Percentiles rank a stretch among this genome's conserved stretches.
phyloP scores from a whole-genome alignment of 1,139 yeast species.

The Scheffersomyces titani region DNA sequence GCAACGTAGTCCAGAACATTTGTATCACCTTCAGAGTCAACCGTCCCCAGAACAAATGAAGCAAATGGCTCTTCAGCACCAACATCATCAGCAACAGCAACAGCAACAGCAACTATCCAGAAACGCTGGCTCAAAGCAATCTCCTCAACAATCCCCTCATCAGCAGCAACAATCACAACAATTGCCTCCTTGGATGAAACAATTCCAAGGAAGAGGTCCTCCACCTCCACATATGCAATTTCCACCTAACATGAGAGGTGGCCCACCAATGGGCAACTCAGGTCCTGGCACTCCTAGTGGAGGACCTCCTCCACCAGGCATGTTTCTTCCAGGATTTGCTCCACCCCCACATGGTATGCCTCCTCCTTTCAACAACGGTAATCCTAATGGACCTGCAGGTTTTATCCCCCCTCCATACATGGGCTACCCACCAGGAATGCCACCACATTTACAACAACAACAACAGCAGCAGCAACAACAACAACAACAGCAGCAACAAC shows the following conservation, averaged over 20 bases:
- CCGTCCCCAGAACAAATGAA: constrained; percentile 15
- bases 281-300: constrained; percentile 1
- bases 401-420: constrained; percentile 22
- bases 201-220: constrained; percentile 15
- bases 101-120: constrained; percentile 6
- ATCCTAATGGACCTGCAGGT: constrained; percentile 15
- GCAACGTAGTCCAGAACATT: constrained; percentile 3
- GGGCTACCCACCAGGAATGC: constrained; percentile 29
- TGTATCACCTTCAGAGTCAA: constrained; percentile 10
- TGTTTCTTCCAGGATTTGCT: constrained; percentile 32
- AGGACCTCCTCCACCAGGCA: constrained; percentile 30
- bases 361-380: constrained; percentile 19
- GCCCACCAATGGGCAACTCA: constrained; percentile 1
- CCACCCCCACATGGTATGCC: constrained; percentile 29
- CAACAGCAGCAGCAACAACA: constrained; percentile 9
- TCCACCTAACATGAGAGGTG: constrained; percentile 5
- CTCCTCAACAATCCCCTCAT: constrained; percentile 9
- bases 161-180: constrained; percentile 9
- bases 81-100: constrained; percentile 12
- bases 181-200: constrained; percentile 31
- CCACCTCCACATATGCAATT: constrained; percentile 8
- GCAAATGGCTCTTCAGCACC: constrained; percentile 13
- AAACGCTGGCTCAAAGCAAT: constrained; percentile 2
- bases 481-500: constrained; percentile 10
- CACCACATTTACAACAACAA: constrained; percentile 11